Evolutionary conservation across 306 rosid genomes (phyloP), one percentile per base, ranked within the genome.

Genomic region (Arachis hypogaea): DNA sequence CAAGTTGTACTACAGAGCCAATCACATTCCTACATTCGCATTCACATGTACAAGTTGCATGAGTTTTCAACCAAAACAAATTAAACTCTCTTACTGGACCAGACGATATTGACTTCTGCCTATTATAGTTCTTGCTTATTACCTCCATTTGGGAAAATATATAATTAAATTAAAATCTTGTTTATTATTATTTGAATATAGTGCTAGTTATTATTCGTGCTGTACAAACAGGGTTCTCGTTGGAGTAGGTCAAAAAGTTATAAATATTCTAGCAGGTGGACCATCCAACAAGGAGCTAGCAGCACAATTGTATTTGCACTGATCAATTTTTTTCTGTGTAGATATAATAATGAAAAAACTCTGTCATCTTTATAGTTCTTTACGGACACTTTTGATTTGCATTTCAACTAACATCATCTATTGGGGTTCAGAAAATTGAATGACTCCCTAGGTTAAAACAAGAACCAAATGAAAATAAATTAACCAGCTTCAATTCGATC

Each of bases 191-290:
- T 22, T 22, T 22, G 28, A 22, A 45, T 45, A 4, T 33, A 4
- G 38, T 33, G 62, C 66, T 36, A 71, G 57, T 76, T 58, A 81
- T 81, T 70, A 70, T 12, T 29, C 30, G 41, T 73, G 66, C 60
- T 49, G 78, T 11, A 70, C 28, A 12, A 76, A 68, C 79, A 73
- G 76, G 64, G 18, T 52, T 77, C 10, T 62, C 67, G 85, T 61
- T 72, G 85, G 79, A 72, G 85, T 82, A 77, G 85, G 85, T 81
- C 62, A 71, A 50, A 71, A 50, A 65, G 54, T 42, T 59, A 77
- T 71, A 71, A 81, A 76, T 76, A 50, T 16, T 7, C 38, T 33
- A 4, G 38, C 38, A 1, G 22, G 66, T 50, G 81, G 59, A 71
- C 78, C 78, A 59, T 72, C 52, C 63, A 64, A 11, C 45, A 2